These are phyloP conservation scores for Epicoccum sorghinum DNA, from an alignment of 2,329 filamentous ascomycete genomes.

Conservation along the genomic window DNA sequence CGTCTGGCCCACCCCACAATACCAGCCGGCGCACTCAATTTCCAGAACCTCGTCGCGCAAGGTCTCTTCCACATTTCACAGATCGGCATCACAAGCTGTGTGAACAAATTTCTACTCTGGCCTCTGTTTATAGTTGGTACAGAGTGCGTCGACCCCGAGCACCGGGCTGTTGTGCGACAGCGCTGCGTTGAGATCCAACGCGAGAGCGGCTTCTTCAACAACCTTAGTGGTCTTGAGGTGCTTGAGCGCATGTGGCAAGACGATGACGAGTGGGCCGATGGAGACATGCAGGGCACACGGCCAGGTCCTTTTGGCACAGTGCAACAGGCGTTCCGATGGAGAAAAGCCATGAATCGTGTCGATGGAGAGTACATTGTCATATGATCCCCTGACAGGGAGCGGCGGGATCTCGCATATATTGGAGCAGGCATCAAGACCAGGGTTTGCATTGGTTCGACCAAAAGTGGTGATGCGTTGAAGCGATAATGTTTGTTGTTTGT, in stretches of 20 bases:
- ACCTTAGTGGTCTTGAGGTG: conserved; percentile 82
- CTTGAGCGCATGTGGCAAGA: conserved; percentile 82
- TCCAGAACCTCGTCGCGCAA: conserved; percentile 82
- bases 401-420: conserved; percentile 23
- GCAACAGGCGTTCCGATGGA: conserved; percentile 54
- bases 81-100: conserved; percentile 72
- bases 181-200: conserved; percentile 86
- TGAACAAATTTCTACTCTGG: conserved; percentile 92
- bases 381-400: conserved; percentile 34
- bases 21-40: conserved; percentile 74
- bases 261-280: conserved; percentile 49
- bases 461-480: conserved; percentile 16
- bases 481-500: conserved; percentile 14
- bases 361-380: conserved; percentile 61
- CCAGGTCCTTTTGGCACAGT: conserved; percentile 33
- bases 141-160: conserved; percentile 81
- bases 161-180: conserved; percentile 78
- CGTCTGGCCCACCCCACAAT: conserved; percentile 79
- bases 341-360: conserved; percentile 57
- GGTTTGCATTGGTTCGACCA: conserved; percentile 17
- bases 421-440: conserved; percentile 10
- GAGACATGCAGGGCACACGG: conserved; percentile 26
- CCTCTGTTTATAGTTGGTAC: conserved; percentile 89
- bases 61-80: conserved; percentile 83
- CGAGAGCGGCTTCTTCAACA: conserved; percentile 92